Percentiles rank a stretch among this genome's conserved stretches.
Conservation (phyloP, 23 red algal species). For the Gracilaria domingensis region DNA sequence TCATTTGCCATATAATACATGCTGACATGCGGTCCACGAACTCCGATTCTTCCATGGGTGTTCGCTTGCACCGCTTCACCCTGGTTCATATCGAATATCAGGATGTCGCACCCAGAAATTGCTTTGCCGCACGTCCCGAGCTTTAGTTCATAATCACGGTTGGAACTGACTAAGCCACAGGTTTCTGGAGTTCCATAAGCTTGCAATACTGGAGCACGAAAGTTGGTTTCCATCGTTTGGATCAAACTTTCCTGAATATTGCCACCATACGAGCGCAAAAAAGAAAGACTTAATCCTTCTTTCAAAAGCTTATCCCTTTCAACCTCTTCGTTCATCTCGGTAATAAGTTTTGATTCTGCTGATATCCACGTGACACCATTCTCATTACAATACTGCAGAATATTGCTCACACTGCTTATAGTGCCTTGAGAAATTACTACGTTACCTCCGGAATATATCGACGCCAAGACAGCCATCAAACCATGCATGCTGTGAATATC, state of each 20-base stretch:
- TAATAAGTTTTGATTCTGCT: constrained; percentile 23
- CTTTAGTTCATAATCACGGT: not conserved
- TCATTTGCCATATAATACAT: constrained; percentile 57
- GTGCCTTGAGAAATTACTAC: constrained; percentile 53
- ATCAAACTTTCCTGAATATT: not conserved
- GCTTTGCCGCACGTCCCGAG: constrained; percentile 59
- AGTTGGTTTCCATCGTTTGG: constrained; percentile 25
- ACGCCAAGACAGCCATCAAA: constrained; percentile 50
- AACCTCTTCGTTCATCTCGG: constrained; percentile 43
- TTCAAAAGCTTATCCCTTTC: constrained; percentile 7
- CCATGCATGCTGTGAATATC: constrained; percentile 69
- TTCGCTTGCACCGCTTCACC: constrained; percentile 2
- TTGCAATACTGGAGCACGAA: constrained; percentile 56
- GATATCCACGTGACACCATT: constrained; percentile 73
- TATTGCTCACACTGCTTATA: not conserved
- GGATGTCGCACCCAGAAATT: constrained; percentile 45
- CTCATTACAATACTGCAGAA: constrained; percentile 30
- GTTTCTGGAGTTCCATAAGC: constrained; percentile 85
- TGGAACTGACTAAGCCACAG: constrained; percentile 52
- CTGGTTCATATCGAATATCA: constrained; percentile 61
- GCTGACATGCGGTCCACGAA: constrained; percentile 48
- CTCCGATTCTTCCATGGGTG: constrained; percentile 57
- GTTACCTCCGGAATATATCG: constrained; percentile 72
- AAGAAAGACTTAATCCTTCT: constrained; percentile 44
- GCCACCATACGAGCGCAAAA: constrained; percentile 62